Evolutionary conservation across 1,284 basidiomycete genomes (phyloP).

Genomic region (Garcileccinum viscosum): DNA sequence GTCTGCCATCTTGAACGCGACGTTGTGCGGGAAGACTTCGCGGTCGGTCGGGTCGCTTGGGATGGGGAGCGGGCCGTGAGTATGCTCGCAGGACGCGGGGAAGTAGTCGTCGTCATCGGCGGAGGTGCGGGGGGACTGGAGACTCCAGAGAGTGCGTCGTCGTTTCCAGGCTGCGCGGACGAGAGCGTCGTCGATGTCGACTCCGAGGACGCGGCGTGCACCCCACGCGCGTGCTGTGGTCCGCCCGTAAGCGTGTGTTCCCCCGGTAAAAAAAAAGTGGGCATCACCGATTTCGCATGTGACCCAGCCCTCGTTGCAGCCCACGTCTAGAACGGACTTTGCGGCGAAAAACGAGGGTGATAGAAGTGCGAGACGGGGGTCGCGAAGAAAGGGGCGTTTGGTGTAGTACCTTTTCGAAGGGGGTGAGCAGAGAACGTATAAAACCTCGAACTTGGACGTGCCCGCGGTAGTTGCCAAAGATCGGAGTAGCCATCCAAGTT

Average conservation of each 20-base stretch:
- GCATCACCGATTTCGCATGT: conserved; percentile 74
- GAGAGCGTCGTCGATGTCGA: conserved; percentile 80
- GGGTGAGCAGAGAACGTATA: background rate
- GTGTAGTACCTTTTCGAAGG: conserved; percentile 64
- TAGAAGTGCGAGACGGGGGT: conserved; percentile 67
- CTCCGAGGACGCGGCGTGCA: conserved; percentile 71
- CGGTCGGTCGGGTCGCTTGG: conserved; percentile 39
- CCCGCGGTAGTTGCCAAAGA: conserved; percentile 74
- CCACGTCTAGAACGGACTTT: conserved; percentile 75
- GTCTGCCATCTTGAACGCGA: conserved; percentile 71
- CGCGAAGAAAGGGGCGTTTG: conserved; percentile 64
- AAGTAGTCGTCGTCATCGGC: conserved; percentile 53
- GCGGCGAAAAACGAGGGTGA: conserved; percentile 57
- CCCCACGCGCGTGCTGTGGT: conserved; percentile 68
- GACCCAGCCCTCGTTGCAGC: conserved; percentile 84
- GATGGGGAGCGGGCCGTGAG: conserved; percentile 74
- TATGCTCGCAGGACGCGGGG: conserved; percentile 74
- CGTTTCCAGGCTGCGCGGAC: conserved; percentile 75
- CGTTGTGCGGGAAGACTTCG: conserved; percentile 72
- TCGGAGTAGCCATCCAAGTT: background rate
- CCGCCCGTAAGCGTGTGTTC: no score
- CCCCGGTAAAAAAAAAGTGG: background rate
- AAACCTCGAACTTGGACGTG: conserved; percentile 25
- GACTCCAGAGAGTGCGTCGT: conserved; percentile 71
- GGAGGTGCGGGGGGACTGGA: conserved; percentile 50